Evolutionary conservation across 495 filamentous ascomycete genomes (phyloP), one percentile per base, ranked within the genome.

Genomic region (Lophiotrema nucula): DNA sequence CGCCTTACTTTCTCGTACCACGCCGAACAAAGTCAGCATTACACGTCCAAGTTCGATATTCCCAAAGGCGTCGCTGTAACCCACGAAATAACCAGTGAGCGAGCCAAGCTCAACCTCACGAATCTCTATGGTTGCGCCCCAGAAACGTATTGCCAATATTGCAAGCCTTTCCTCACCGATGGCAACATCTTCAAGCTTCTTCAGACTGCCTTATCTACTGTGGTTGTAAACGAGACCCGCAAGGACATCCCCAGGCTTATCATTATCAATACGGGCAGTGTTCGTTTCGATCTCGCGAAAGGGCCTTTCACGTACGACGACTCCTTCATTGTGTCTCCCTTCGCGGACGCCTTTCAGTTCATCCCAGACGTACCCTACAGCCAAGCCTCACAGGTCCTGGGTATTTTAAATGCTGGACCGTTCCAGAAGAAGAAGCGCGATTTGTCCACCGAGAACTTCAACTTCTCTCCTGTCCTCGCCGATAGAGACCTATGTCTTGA

Each of bases 261-360:
- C 5, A 80, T 97, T 56, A 73, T 86, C 35, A 98, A 98, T 69
- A 93, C 90, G 6, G 93, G 93, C 12, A 87, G 87, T 2, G 83
- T 97, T 54, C 87, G 93, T 38, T 97, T 96, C 68, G 93, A 98
- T 66, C 85, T 98, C 58, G 95, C 96, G 78, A 79, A 92, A 67
- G 93, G 93, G 0, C 75, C 84, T 1, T 97, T 97, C 62, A 97
- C 92, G 0, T 82, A 79, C 37, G 93, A 98, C 66, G 85, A 85
- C 0, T 86, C 84, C 1, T 97, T 83, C 67, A 86, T 89, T 46
- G 79, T 97, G 45, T 95, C 88, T 1, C 93, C 93, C 2, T 98
- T 98, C 70, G 83, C 83, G 0, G 92, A 85, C 69, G 81, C 79
- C 8, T 89, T 96, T 64, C 75, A 77, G 19, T 88, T 84, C 66